Evolutionary conservation across 192 early-diverging fungal genomes (phyloP).

Genomic region (Glomus cerebriforme): DNA sequence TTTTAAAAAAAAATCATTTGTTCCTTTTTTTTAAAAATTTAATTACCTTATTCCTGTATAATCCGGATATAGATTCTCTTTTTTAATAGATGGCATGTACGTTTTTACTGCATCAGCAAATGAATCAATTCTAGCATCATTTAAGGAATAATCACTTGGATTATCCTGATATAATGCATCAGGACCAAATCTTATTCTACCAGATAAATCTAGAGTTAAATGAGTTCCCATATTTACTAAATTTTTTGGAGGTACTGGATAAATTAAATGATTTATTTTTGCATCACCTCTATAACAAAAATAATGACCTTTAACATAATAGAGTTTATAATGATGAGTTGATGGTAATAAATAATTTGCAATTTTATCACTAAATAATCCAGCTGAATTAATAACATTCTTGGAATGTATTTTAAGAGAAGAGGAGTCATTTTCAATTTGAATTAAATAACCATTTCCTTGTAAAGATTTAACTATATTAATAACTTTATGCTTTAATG

Average conservation of each 20-base stretch:
- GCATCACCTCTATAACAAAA: conserved; percentile 54
- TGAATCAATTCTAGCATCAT: conserved; percentile 38
- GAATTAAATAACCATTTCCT: conserved; percentile 47
- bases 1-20: neutral
- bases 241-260: conserved; percentile 78
- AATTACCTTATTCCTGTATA: conserved; percentile 77
- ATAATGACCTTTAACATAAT: conserved; percentile 83
- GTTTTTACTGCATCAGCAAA: conserved; percentile 58
- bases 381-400: conserved; percentile 77
- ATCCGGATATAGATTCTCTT: conserved; percentile 63
- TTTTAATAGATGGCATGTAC: conserved; percentile 63
- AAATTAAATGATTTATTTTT: conserved; percentile 66
- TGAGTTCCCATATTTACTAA: conserved; percentile 76
- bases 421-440: conserved; percentile 52
- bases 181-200: conserved; percentile 78
- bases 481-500: conserved; percentile 49
- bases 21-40: neutral
- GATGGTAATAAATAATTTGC: conserved; percentile 40
- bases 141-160: conserved; percentile 60
- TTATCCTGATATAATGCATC: conserved; percentile 64
- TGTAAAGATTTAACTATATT: conserved; percentile 37
- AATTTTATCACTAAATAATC: conserved; percentile 70
- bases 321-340: conserved; percentile 50
- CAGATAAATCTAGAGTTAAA: conserved; percentile 77
- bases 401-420: conserved; percentile 48